Base-by-base conservation (phyloP, 306 rosid genomes). In the Betula pendula region DNA sequence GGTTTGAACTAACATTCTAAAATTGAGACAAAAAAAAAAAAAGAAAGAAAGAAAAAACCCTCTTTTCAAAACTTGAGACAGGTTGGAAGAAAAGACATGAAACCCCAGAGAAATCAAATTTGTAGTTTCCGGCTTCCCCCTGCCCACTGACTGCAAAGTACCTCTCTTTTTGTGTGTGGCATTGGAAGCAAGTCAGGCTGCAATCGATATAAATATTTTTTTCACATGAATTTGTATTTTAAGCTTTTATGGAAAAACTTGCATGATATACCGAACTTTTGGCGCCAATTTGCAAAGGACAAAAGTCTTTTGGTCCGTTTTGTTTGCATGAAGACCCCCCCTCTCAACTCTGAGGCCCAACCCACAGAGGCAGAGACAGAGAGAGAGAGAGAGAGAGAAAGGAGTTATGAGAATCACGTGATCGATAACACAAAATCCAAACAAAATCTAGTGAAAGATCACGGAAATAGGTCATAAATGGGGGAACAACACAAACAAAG, bases 381-480 rank as follows among this genome's bases (percentile, higher is more conserved):
- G 83, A 71, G 52, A 71, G 71, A 52, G 76, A 24, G 82, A 35
- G 40, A 29, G 33, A 29, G 33, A 29, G 33, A 38, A 20, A 70
- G 58, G 52, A 73, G 78, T 79, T 29, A 83, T 66, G 80, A 84
- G 81, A 73, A 76, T 92, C 93, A 87, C 93, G 96, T 80, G 97
- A 88, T 38, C 8, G n/a, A 29, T 83, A 84, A 79, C 74, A 82
- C 75, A 82, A 85, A 85, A 87, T 88, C 90, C 82, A 81, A 73
- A 77, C 66, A 79, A 89, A 84, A 85, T 85, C 92, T 68, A 77
- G 73, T 70, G 78, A 70, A 78, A 59, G 82, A 75, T 71, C 71
- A 65, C 33, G 55, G 74, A 79, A 72, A 22, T 69, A 29, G 79
- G 65, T 70, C 44, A 62, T 31, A 29, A 38, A 38, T 50, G 50